These are phyloP conservation scores for Chytriomyces sp. DNA, from an alignment of 192 early-diverging fungal genomes.

Conservation along the genomic window DNA sequence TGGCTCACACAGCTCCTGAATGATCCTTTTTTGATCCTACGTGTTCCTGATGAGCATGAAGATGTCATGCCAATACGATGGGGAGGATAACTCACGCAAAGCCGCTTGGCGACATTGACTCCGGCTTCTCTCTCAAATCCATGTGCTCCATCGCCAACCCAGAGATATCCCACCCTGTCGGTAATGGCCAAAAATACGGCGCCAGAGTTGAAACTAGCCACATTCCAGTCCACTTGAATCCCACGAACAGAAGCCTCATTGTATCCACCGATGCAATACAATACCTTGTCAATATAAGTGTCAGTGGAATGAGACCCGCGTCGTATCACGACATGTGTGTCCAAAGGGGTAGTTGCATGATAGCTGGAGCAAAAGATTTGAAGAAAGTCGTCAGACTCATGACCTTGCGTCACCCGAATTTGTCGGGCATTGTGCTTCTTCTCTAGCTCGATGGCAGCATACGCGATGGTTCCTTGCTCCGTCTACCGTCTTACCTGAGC, in stretches of 20 bases:
- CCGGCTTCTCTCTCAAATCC: constrained; percentile 18
- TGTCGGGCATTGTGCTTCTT: constrained; percentile 34
- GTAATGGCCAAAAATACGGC: constrained; percentile 26
- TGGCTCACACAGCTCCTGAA: constrained; percentile 34
- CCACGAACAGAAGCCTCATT: constrained; percentile 12
- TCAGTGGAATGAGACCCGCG: neutral
- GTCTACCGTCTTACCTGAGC: too few species aligned
- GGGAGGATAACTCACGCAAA: constrained; percentile 34
- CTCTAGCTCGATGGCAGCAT: constrained; percentile 36
- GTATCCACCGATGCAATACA: constrained; percentile 33
- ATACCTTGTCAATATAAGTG: neutral
- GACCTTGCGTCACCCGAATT: constrained; percentile 39
- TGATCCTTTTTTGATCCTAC: too few species aligned
- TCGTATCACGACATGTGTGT: constrained; percentile 9
- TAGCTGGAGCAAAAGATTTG: constrained; percentile 23
- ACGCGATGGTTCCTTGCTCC: constrained; percentile 40
- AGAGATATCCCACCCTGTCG: constrained; percentile 24
- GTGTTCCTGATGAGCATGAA: too few species aligned
- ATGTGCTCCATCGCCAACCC: constrained; percentile 38
- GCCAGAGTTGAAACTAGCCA: constrained; percentile 21
- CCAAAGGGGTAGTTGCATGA: neutral
- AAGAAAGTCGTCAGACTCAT: constrained; percentile 41
- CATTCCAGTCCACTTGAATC: constrained; percentile 29
- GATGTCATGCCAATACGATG: too few species aligned
- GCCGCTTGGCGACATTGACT: constrained; percentile 18